phyloP scores from a whole-genome alignment of 257 asterid genomes.

The Anisodus tanguticus region DNA sequence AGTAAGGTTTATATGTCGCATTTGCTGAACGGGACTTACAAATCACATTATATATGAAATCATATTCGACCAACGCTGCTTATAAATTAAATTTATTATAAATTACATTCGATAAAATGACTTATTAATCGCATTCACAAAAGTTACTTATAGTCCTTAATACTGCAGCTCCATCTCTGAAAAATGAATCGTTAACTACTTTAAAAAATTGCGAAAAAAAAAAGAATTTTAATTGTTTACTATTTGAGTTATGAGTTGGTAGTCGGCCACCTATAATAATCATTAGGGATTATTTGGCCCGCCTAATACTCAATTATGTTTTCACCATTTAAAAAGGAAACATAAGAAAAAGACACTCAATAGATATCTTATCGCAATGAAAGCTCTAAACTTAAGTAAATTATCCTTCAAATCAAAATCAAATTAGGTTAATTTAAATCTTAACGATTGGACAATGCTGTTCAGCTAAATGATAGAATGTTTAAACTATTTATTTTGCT shows the following conservation, averaged over 20 bases:
- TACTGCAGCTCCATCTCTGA: no score
- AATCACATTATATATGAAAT: no score
- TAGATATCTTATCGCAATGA: neutral
- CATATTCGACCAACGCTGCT: no score
- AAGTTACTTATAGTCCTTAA: no score
- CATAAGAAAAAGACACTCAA: neutral
- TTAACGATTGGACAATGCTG: neutral
- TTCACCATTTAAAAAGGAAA: neutral
- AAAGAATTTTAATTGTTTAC: neutral
- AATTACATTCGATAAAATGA: no score
- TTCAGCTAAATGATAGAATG: neutral
- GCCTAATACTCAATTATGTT: constrained; percentile 20
- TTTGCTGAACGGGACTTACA: no score
- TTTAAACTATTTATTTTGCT: neutral
- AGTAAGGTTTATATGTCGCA: no score
- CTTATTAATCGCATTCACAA: no score
- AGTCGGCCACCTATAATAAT: neutral
- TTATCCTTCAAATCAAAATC: neutral
- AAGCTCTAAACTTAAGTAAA: neutral
- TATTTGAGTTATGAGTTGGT: neutral
- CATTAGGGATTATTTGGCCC: neutral
- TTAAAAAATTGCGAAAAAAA: no score
- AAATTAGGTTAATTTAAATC: constrained; percentile 1
- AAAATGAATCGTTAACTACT: no score
- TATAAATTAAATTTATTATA: no score